A percentile compares a stretch with the other conserved stretches of the same genome.
phyloP scores from a whole-genome alignment of 352 stramenopile species.

The Pythium aquatile region DNA sequence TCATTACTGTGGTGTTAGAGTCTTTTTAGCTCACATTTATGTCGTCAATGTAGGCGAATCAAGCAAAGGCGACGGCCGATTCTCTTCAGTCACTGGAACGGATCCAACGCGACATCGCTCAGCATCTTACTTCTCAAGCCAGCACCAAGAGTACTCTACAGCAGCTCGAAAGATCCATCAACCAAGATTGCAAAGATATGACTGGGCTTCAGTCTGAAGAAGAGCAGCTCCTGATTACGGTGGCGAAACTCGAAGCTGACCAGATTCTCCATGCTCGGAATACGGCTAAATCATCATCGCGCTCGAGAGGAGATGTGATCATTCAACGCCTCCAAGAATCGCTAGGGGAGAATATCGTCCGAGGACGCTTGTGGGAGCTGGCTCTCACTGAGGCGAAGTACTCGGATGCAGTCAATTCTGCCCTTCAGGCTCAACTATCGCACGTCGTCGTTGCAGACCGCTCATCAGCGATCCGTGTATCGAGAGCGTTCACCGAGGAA shows the following conservation, averaged over 20 bases:
- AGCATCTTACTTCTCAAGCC: not conserved
- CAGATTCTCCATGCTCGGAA: not conserved
- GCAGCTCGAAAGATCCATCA: not conserved
- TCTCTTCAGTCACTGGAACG: not conserved
- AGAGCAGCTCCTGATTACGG: not conserved
- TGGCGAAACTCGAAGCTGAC: slow-evolving; percentile 6
- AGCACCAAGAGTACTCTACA: not conserved
- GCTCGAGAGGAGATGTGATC: slow-evolving; percentile 3
- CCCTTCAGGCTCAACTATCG: slow-evolving; percentile 14
- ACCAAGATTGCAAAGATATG: not conserved
- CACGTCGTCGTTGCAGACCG: slow-evolving; percentile 27
- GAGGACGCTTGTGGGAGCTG: slow-evolving; percentile 19
- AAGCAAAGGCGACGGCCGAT: not conserved
- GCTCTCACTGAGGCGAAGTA: slow-evolving; percentile 8
- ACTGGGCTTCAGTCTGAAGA: not conserved
- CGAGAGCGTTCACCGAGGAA: slow-evolving; percentile 19
- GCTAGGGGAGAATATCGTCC: slow-evolving; percentile 1
- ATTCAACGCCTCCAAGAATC: slow-evolving; percentile 3
- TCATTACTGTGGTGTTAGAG: not conserved
- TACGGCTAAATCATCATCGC: not conserved
- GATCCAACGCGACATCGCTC: not conserved
- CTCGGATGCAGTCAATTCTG: slow-evolving; percentile 23
- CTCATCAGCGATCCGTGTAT: slow-evolving; percentile 14
- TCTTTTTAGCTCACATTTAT: not conserved
- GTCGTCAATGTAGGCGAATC: not conserved